Base-by-base conservation (phyloP, 768 basidiomycete genomes). In the Leccinum rimulosum region DNA sequence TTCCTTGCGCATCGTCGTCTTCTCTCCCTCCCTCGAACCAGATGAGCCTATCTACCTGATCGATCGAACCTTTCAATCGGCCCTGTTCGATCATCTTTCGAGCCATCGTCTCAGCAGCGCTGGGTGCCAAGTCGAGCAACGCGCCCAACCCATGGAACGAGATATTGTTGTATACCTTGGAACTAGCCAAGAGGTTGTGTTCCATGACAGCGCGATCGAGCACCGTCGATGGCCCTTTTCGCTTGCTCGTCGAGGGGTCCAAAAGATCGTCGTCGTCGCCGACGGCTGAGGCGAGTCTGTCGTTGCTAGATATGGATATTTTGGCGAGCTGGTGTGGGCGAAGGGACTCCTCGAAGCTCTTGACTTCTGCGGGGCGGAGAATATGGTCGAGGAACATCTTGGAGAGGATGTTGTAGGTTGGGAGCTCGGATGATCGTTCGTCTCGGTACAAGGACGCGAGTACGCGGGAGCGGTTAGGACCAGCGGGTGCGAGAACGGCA, bases 361-460 rank as follows among this genome's bases (percentile, higher is more conserved):
- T 87, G 56, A 98, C 84, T 76, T 99, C 96, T 49, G 84, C 79
- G 1, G 94, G 82, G 48, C 95, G 89, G 52, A 99, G 84, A 70
- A 99, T 98, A 64, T 94, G 95, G 70, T 98, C 97, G 62, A 98
- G 87, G 76, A 97, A 95, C 96, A 98, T 98, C 72, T 98, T 98
- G 38, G 90, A 87, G 27, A 99, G 85, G 71, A 99, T 95, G 68
- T 91, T 90, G 77, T 87, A 89, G 12, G 89, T 87, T 7, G 88
- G 82, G 3, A 96, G 84, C 25, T 91, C 85, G 28, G 80, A 68
- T 0, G 93, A 87, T 40, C 97, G 87, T 69, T 98, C 97, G 70
- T 99, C 97, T 51, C 97, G 84, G 70, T 93, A 95, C 51, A 99
- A 81, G 28, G 96, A 88, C 8, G 95, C 93, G 56, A 99, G 83